Base-by-base conservation (phyloP, 139 green algal species). In the Monoraphidium neglectum region DNA sequence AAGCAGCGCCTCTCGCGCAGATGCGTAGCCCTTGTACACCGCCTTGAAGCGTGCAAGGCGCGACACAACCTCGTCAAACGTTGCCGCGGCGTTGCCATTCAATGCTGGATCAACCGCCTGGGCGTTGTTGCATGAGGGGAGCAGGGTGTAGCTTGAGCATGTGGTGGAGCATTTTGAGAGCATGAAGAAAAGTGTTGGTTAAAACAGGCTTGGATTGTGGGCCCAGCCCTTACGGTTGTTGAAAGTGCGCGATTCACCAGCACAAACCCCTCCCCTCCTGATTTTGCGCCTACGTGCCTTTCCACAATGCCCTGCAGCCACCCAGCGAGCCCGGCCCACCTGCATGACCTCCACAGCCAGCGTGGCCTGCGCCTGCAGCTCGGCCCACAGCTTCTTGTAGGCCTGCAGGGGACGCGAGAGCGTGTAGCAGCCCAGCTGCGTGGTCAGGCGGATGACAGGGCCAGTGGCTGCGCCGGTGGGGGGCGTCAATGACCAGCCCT, bases 11-110 rank as follows among this genome's bases (percentile, higher is more conserved):
- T 93, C 87, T 0, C 84, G 70, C 0, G 87, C 77, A 23, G 57
- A 77, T 38, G 68, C 54, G 80, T 94, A 96, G 62, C 79, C 78
- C 56, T 79, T 83, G 68, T 87, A 87, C 76, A 81, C 87, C 15
- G 89, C 78, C 83, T 94, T 94, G 68, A 82, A 76, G 21, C 92
- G 86, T 0, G 89, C 84, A 35, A 97, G 80, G 51, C 83, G 84
- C 43, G 86, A 85, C 30, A 93, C 79, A 0, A 97, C 84, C 38
- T 93, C 88, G 12, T 95, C 88, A 23, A 92, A 70, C 23, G 64
- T 82, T 30, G 86, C 70, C 4, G 80, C 66, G 0, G 75, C 51
- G 35, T 51, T 61, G 37, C 90, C 92, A 3, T 87, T 85, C 37
- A 69, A 56, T 6, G 80, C 70, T 13, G 83, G 53, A 33, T 75